phyloP scores from a whole-genome alignment of 2,329 filamentous ascomycete species.

The Cladosporium sp. region DNA sequence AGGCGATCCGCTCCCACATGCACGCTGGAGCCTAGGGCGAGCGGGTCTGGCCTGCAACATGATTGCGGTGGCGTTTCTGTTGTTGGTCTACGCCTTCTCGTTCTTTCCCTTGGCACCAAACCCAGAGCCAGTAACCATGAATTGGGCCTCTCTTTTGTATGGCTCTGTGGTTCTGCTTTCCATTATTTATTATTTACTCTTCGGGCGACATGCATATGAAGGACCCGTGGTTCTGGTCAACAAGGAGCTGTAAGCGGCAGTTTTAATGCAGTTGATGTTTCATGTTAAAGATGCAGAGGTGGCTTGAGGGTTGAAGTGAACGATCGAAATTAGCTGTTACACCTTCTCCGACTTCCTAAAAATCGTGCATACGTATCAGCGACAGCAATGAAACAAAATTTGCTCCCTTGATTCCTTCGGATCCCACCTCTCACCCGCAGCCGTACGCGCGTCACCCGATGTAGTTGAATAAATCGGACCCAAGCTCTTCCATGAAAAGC shows the following conservation, averaged over 20 bases:
- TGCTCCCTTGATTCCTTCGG: no score
- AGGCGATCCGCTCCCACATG: constrained; percentile 1
- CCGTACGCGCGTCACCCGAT: constrained; percentile 13
- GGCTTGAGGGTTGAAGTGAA: no score
- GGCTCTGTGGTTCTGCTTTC: constrained; percentile 18
- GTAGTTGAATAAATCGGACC: constrained; percentile 21
- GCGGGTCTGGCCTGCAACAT: constrained; percentile 7
- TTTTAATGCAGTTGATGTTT: background rate
- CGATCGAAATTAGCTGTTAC: no score
- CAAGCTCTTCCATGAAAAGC: constrained; percentile 26
- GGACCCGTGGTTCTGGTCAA: constrained; percentile 17
- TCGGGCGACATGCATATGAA: constrained; percentile 18
- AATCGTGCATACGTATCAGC: background rate
- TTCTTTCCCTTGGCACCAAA: constrained; percentile 15
- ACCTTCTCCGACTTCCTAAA: no score
- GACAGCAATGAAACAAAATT: no score
- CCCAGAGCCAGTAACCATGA: constrained; percentile 22
- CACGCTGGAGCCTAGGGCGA: constrained; percentile 6
- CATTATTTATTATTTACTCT: constrained; percentile 14
- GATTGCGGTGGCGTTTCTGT: constrained; percentile 8
- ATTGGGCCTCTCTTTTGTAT: constrained; percentile 31
- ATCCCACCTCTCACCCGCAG: no score
- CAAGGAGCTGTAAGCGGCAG: background rate
- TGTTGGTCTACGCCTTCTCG: constrained; percentile 11
- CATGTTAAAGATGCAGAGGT: no score